A percentile compares a stretch with the other conserved stretches of the same genome.
Conservation (phyloP, 768 basidiomycete genomes). For the Auriculariales sp. region DNA sequence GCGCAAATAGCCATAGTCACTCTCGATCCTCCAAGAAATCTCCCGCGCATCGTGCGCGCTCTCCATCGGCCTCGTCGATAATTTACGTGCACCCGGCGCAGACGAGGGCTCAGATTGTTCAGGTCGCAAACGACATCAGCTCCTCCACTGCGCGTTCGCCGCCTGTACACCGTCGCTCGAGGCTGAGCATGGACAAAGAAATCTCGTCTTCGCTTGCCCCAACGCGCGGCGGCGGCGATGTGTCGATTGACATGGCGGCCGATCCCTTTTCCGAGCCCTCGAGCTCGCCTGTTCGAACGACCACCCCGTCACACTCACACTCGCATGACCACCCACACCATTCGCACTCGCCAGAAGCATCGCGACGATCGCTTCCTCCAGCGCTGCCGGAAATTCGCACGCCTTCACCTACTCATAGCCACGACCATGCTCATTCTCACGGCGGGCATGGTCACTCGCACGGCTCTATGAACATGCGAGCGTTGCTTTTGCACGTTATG, state of each 20-base stretch:
- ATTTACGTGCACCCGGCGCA: slow-evolving; percentile 47
- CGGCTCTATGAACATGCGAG: slow-evolving; percentile 97
- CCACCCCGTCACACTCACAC: too few species aligned
- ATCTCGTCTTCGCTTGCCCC: neutral
- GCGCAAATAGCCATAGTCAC: too few species aligned
- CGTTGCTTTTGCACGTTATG: slow-evolving; percentile 82
- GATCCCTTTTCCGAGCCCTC: neutral
- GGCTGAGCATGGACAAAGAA: neutral
- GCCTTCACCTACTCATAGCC: too few species aligned
- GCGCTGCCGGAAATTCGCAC: too few species aligned
- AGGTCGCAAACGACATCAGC: slow-evolving; percentile 67
- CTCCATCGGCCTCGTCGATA: slow-evolving; percentile 33
- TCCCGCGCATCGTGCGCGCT: neutral
- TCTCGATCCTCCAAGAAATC: neutral
- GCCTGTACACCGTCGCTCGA: neutral
- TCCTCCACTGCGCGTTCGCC: neutral
- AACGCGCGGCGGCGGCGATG: neutral
- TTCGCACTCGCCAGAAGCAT: too few species aligned
- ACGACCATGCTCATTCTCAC: slow-evolving; percentile 43
- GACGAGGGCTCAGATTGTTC: slow-evolving; percentile 31
- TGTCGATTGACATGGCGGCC: neutral
- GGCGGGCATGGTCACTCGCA: slow-evolving; percentile 28
- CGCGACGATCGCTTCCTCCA: too few species aligned
- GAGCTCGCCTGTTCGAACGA: too few species aligned
- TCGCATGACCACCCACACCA: too few species aligned